These are phyloP conservation scores for Podospora comata DNA, from an alignment of 495 filamentous ascomycete species.

Conservation along the genomic window DNA sequence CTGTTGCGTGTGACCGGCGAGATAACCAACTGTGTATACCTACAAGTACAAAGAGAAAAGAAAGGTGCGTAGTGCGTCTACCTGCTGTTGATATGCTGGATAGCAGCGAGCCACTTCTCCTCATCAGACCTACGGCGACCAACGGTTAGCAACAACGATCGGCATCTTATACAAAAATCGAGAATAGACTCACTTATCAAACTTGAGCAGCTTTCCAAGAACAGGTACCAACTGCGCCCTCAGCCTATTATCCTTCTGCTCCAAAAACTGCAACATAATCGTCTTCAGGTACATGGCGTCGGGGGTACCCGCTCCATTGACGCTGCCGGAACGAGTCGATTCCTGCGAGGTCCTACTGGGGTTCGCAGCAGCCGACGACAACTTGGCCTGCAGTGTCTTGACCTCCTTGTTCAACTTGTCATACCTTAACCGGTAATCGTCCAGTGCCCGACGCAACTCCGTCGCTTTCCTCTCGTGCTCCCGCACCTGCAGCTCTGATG, in stretches of 20 bases:
- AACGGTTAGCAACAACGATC: background rate
- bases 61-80: conserved; percentile 15
- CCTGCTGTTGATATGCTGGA: conserved; percentile 41
- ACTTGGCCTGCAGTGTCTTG: conserved; percentile 38
- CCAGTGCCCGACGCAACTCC: conserved; percentile 69
- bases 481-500: conserved; percentile 77
- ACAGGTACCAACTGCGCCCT: conserved; percentile 90
- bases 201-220: conserved; percentile 83
- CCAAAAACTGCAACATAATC: conserved; percentile 88
- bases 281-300: conserved; percentile 94
- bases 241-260: conserved; percentile 88
- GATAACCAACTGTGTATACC: background rate
- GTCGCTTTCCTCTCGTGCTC: conserved; percentile 77
- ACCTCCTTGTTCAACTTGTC: conserved; percentile 77
- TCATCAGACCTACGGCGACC: conserved; percentile 63
- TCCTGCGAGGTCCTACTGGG: conserved; percentile 52
- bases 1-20: background rate
- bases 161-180: background rate
- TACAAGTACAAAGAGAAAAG: background rate
- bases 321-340: conserved; percentile 54
- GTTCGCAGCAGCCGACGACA: conserved; percentile 27
- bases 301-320: conserved; percentile 40
- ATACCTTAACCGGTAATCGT: conserved; percentile 69
- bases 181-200: conserved; percentile 68
- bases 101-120: conserved; percentile 84